Evolutionary conservation across 202 grass and related monocot species (phyloP), one percentile per base, ranked within the genome.

Genomic region (Digitaria exilis): DNA sequence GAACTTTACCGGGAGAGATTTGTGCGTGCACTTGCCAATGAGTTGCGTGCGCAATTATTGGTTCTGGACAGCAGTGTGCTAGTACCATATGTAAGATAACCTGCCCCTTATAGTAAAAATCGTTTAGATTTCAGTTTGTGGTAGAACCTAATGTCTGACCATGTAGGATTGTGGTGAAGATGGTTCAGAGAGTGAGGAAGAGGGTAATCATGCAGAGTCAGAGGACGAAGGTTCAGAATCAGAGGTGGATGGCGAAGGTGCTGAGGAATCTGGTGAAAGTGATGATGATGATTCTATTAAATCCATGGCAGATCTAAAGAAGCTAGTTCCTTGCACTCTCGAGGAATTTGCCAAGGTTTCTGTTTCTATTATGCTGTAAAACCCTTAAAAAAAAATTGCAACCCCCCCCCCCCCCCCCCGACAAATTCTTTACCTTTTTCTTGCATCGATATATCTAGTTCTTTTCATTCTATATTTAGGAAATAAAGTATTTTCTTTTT

Each of bases 11-110:
- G 85, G 49, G 96, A 98, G 77, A 91, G 96, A 82, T 57, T 93
- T 21, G 84, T 98, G 57, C 93, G 90, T 79, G 92, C 92, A 9
- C 65, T 98, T 65, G 96, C 96, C 56, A 84, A 71, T 76, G 92
- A 98, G 83, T 80, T 98, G 39, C 75, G 69, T 28, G 92, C 87
- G 9, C 85, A 82, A 18, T 83, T 98, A 39, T 84, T 98, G 77
- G 84, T 98, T 51, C 89, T 98, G 28, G 96, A 98, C 78, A 98
- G 92, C 93, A 94, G 85, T 85, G 83, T 95, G 76, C 87, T 98
- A 61, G 87, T 91, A 81, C 87, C 96, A 83, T 89, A 83, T 84
- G 96, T 98, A 98, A 93, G 85, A 55, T 71, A 84, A 71, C 31
- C 16, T 50, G 13, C 24, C 9, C 22, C 25, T 39, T 17, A 18